Conservation (phyloP, 805 yeast species). For the Nakazawaea anatomiae region DNA sequence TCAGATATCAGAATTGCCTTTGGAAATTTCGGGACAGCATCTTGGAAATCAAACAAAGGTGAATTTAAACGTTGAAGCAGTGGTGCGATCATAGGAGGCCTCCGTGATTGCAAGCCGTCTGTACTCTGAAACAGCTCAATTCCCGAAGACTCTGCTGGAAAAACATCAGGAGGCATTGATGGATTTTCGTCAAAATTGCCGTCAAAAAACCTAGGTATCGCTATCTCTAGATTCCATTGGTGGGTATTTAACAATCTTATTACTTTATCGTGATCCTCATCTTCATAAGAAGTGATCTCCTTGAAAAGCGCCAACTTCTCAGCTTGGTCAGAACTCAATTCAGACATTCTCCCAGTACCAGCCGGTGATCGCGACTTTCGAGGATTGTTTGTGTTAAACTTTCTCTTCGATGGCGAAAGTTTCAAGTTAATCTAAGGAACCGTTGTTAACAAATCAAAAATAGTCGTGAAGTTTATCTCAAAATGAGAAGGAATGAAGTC, state of each 20-base stretch:
- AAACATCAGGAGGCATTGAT: background rate
- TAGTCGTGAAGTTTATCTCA: background rate
- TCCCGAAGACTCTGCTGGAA: background rate
- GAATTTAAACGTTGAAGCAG: slow-evolving; percentile 12
- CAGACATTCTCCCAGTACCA: slow-evolving; percentile 14
- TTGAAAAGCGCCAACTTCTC: slow-evolving; percentile 41
- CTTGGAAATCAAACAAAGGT: slow-evolving; percentile 16
- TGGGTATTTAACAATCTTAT: slow-evolving; percentile 40
- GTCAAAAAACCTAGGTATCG: slow-evolving; percentile 59
- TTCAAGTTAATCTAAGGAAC: background rate
- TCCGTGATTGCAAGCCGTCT: slow-evolving; percentile 5
- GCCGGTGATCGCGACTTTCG: no score
- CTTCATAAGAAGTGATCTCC: slow-evolving; percentile 43
- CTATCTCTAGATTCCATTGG: slow-evolving; percentile 57
- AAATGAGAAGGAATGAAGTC: no score
- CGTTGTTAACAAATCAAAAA: background rate
- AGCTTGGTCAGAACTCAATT: slow-evolving; percentile 30
- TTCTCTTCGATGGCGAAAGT: no score
- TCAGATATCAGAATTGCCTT: slow-evolving; percentile 29
- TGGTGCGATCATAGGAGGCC: slow-evolving; percentile 8
- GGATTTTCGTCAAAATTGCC: slow-evolving; percentile 31
- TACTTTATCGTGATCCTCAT: slow-evolving; percentile 40
- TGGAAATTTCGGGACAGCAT: slow-evolving; percentile 26
- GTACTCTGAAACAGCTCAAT: background rate
- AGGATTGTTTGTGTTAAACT: no score